These are phyloP conservation scores for Megacollybia platyphylla DNA, from an alignment of 1,284 basidiomycete species.

Conservation along the genomic window DNA sequence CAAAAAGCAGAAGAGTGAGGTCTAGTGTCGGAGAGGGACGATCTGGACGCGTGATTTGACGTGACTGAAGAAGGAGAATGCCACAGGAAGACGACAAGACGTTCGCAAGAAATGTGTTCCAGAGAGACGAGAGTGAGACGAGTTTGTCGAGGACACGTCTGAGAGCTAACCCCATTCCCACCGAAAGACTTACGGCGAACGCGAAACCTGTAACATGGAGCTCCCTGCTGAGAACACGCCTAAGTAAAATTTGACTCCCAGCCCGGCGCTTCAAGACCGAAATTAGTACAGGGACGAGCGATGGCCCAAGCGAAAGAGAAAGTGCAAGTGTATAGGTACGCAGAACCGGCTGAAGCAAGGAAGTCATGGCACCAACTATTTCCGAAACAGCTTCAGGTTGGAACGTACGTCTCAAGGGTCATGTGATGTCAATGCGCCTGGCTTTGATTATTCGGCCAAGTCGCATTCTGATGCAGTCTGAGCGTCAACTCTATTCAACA, in stretches of 20 bases:
- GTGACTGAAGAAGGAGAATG: constrained; percentile 10
- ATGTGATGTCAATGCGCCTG: too few species aligned
- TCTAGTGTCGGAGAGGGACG: constrained; percentile 37
- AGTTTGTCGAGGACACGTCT: not conserved
- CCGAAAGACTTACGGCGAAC: constrained; percentile 46
- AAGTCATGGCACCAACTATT: too few species aligned
- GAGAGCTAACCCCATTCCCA: constrained; percentile 40
- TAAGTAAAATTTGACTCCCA: constrained; percentile 13
- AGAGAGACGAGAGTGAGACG: constrained; percentile 17
- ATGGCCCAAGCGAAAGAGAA: constrained; percentile 52
- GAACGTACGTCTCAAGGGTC: too few species aligned
- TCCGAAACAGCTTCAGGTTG: too few species aligned
- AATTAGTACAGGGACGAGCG: constrained; percentile 38
- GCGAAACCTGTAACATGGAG: constrained; percentile 51
- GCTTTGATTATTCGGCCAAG: not conserved
- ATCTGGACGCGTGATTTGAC: constrained; percentile 7
- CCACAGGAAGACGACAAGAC: constrained; percentile 33
- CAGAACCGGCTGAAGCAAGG: constrained; percentile 11
- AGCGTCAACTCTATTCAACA: constrained; percentile 1
- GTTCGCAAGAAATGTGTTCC: constrained; percentile 46
- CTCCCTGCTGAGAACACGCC: constrained; percentile 37
- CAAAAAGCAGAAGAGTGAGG: constrained; percentile 52
- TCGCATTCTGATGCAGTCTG: constrained; percentile 7
- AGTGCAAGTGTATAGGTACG: constrained; percentile 59
- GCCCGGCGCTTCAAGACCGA: constrained; percentile 14